These are phyloP conservation scores for Blastocystis sp. DNA, from an alignment of 352 stramenopile species.

Conservation along the genomic window DNA sequence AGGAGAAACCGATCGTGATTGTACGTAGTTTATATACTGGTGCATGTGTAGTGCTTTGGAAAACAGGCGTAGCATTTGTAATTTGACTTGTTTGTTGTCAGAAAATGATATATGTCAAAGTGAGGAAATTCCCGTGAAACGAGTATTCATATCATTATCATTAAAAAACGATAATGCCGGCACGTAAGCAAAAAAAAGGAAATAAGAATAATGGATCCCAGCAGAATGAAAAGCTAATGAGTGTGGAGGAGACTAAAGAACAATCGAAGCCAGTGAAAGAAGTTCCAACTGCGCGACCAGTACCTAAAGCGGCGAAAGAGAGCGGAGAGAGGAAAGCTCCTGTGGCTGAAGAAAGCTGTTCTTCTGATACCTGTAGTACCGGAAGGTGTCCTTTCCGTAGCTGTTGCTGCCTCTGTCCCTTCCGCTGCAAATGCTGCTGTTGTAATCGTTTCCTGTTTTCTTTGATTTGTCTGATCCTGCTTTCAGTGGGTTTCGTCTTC, in stretches of 20 bases:
- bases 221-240: neutral
- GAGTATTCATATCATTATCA: neutral
- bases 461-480: neutral
- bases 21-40: slow-evolving; percentile 67
- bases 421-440: neutral
- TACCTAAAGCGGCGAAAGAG: neutral
- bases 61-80: slow-evolving; percentile 17
- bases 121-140: neutral
- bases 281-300: too few relatives aligned
- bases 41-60: slow-evolving; percentile 61
- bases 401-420: neutral
- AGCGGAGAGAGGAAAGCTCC: neutral
- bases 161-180: too few relatives aligned
- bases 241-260: neutral
- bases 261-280: too few relatives aligned
- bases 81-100: slow-evolving; percentile 20
- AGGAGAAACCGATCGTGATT: slow-evolving; percentile 76
- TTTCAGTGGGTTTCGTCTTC: slow-evolving; percentile 11
- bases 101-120: neutral
- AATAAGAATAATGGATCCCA: slow-evolving; percentile 1
- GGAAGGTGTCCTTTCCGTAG: neutral
- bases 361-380: too few relatives aligned
- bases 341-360: neutral
- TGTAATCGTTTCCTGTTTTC: neutral
- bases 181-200: neutral